Evolutionary conservation across 169 alveolate genomes (phyloP), one percentile per base, ranked within the genome.

Genomic region (Amoebophrya sp.): DNA sequence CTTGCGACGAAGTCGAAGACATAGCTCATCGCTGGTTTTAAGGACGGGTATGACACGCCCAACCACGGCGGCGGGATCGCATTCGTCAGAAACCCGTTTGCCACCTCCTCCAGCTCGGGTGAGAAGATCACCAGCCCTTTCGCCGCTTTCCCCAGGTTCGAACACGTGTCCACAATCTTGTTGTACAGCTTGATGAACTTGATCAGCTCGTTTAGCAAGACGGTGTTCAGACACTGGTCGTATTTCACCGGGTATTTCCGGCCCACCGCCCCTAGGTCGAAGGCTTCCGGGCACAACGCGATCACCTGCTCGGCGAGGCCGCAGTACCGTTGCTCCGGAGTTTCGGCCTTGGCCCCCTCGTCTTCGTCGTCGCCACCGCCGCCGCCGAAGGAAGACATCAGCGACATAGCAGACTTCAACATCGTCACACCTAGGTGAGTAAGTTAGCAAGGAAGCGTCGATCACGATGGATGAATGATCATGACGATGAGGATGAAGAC

Each of bases 141-240:
- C 23, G 29, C 88, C 20, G 92, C 92, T 88, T 90, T 90, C 69
- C 88, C 88, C 90, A 90, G 29, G 69, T 90, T 90, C 87, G 48
- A 45, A 90, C 92, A 90, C 0, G 92, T 90, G 90, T 89, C 89
- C 18, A 18, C 4, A 7, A 70, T n/a, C 89, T 42, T n/a, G 40
- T 26, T 29, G 88, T 94, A 93, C 31, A 95, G 94, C 90, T 93
- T 96, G 93, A 96, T 97, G 94, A 95, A 97, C 91, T 98, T 96
- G 43, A 95, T 91, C 34, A 97, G 93, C 92, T 97, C 99, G 94
- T 97, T 96, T 41, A 93, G 91, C 34, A 97, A 92, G 15, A 96
- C 98, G 39, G 99, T 95, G 92, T 97, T 97, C 95, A 97, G 89
- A 16, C 97, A 95, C 93, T 97, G 97, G 87, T 95, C 96, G 91